These are phyloP conservation scores for Didymella sp. DNA, from an alignment of 2,329 filamentous ascomycete species.

Conservation along the genomic window DNA sequence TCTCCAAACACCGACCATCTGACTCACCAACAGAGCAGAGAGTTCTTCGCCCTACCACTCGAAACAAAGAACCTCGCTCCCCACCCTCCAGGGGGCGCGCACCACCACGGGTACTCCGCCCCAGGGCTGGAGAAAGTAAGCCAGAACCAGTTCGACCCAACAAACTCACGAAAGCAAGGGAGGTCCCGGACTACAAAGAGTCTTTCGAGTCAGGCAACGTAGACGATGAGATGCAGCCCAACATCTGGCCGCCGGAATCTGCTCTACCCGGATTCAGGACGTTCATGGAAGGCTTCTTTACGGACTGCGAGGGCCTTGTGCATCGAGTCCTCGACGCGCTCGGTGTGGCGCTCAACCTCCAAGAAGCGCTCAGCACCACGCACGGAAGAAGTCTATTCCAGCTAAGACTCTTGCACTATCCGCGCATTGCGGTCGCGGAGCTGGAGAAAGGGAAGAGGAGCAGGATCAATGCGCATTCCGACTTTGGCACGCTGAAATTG, in stretches of 20 bases:
- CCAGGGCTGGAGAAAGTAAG: constrained; percentile 46
- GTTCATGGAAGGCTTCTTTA: background rate
- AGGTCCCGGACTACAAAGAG: background rate
- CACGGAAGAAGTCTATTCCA: background rate
- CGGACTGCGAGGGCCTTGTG: background rate
- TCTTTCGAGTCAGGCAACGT: background rate
- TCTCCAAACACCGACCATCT: background rate
- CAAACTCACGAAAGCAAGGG: background rate
- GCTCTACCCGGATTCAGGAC: background rate
- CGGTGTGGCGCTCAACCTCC: background rate
- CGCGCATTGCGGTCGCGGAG: background rate
- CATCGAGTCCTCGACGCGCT: background rate
- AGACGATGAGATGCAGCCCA: background rate
- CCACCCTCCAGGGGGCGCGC: constrained; percentile 48
- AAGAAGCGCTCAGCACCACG: background rate
- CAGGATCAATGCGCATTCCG: background rate
- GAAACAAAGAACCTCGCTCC: constrained; percentile 49
- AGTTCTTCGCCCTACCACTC: constrained; percentile 49
- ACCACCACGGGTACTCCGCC: constrained; percentile 52
- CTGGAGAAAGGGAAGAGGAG: background rate
- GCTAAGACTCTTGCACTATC: background rate
- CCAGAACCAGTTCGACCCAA: background rate
- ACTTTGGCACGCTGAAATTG: background rate
- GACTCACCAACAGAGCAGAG: constrained; percentile 31
- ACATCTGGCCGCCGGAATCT: background rate